Evolutionary conservation across 345 rosid genomes (phyloP).

Genomic region (Citrus mangshanensis): DNA sequence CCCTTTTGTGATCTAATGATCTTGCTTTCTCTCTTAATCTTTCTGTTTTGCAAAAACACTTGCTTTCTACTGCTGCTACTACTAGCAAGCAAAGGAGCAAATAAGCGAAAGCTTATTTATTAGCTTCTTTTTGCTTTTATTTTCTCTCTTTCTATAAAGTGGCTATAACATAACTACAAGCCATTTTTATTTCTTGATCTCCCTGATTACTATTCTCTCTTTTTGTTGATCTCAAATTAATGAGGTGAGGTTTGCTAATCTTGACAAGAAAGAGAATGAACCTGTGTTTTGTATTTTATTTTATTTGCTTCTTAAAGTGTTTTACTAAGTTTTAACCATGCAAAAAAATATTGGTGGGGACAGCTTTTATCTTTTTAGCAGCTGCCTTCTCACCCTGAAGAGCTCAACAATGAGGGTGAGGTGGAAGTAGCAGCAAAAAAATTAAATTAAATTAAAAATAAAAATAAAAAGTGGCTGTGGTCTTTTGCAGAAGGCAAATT

Average conservation of each 20-base stretch:
- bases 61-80: background rate
- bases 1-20: background rate
- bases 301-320: background rate
- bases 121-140: background rate
- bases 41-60: background rate
- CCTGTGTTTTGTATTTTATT: background rate
- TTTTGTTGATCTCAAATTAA: constrained; percentile 24
- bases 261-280: background rate
- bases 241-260: constrained; percentile 17
- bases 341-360: constrained; percentile 30
- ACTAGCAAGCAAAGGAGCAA: background rate
- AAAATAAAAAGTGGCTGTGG: background rate
- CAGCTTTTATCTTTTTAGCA: constrained; percentile 32
- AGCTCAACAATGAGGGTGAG: constrained; percentile 24
- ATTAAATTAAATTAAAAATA: background rate
- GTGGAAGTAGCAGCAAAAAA: background rate
- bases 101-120: background rate
- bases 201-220: constrained; percentile 14
- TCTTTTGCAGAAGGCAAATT: background rate
- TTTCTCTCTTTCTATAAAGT: background rate
- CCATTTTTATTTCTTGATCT: constrained; percentile 20
- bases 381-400: constrained; percentile 14
- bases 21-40: background rate
- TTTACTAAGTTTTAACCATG: constrained; percentile 9
- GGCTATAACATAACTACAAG: background rate